Percentiles rank a stretch among this genome's conserved stretches.
Evolutionary conservation across 352 stramenopile genomes (phyloP).

Genomic region (Blastocystis sp.): DNA sequence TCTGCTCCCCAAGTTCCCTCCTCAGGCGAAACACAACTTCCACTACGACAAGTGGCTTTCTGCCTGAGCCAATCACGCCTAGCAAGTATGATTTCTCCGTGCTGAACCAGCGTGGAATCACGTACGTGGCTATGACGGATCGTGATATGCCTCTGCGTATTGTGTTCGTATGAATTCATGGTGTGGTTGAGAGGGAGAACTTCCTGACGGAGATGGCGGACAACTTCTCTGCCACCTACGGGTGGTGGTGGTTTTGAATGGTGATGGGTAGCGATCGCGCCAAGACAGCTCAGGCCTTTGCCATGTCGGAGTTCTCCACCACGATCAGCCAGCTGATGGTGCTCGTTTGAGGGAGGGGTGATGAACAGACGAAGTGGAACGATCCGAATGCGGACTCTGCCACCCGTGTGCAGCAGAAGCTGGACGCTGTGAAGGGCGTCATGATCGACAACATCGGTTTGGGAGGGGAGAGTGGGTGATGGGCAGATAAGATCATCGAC

Average conservation of each 20-base stretch:
- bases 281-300: constrained; percentile 59
- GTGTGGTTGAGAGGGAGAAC: background rate
- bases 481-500: constrained; percentile 87
- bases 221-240: constrained; percentile 54
- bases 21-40: constrained; percentile 55
- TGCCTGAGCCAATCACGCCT: background rate
- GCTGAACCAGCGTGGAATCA: constrained; percentile 33
- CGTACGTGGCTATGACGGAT: constrained; percentile 55
- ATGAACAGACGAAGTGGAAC: constrained; percentile 71
- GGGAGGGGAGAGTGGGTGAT: background rate
- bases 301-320: constrained; percentile 57
- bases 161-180: constrained; percentile 42
- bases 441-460: constrained; percentile 95
- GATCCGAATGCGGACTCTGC: constrained; percentile 87
- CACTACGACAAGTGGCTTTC: constrained; percentile 36
- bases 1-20: constrained; percentile 59
- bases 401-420: constrained; percentile 86
- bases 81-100: constrained; percentile 61
- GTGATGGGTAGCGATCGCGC: constrained; percentile 28
- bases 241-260: background rate
- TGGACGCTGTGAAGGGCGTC: constrained; percentile 93
- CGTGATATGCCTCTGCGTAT: constrained; percentile 44
- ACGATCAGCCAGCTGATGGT: constrained; percentile 48
- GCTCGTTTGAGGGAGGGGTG: background rate
- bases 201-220: constrained; percentile 42